Evolutionary conservation across 345 rosid genomes (phyloP), one percentile per base, ranked within the genome.

Genomic region (Citrus reticulata): DNA sequence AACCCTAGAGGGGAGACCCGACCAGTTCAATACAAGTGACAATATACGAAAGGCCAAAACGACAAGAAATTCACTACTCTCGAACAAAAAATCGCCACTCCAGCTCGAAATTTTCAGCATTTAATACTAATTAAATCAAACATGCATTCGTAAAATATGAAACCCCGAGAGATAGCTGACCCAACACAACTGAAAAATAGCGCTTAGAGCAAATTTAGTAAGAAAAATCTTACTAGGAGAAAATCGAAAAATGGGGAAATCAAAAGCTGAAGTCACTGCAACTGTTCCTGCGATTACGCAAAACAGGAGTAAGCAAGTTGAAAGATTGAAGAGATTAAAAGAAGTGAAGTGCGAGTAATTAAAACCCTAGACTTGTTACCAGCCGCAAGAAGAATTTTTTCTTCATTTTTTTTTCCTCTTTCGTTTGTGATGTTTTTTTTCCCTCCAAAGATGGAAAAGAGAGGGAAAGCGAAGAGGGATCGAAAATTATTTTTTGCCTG

Each of bases 381-480:
- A n/a, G n/a, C 39, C 24, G 67, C 66, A 35, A 63, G 57, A 19
- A 7, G 69, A 73, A 70, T 32, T 29, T 65, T 65, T 6, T 63
- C 64, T 72, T 40, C 19, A 11, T 64, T 8, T 63, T 16, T 51
- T 24, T 72, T 35, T 6, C 7, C 37, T 17, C 32, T 73, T 34
- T 73, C 73, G 61, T 67, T 68, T 75, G 58, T 22, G 78, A 66
- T 72, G 57, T 51, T 69, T 46, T 46, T 42, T 78, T 86, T 84
- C 87, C 89, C 87, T 82, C 87, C 85, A 80, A 80, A 66, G 74
- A 78, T 42, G 80, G 58, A 70, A 82, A 78, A 82, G 82, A 82
- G 87, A 78, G 87, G 89, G 87, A 82, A 86, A 82, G 74, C 20
- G 82, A 34, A 78, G 63, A 78, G 46, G 84, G 77, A 84, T 84